Base-by-base conservation (phyloP, 345 rosid genomes). In the Gossypioides kirkii region DNA sequence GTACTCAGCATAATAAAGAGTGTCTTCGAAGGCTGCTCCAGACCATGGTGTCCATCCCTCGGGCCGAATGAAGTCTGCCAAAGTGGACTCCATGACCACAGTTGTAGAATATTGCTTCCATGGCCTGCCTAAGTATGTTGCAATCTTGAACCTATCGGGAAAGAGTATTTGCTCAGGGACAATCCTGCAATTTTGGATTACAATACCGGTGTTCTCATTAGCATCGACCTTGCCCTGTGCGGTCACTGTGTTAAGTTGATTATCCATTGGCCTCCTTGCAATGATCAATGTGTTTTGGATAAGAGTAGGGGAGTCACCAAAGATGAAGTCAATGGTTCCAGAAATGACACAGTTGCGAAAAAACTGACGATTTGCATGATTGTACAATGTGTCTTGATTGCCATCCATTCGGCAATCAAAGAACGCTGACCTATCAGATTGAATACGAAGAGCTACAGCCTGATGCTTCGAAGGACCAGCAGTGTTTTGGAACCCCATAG, bases 121-220 rank as follows among this genome's bases (percentile, higher is more conserved):
- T 0, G 90, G 95, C 75, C 95, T 60, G 25, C 92, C 92, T 61
- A 88, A 72, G 82, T 74, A 88, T 1, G 89, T 77, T 16, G 8
- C 69, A 47, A 81, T 73, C 55, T 32, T 53, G 38, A 82, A 64
- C 56, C 86, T 86, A 14, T 56, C 63, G 0, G 86, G 78, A 23
- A 58, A 74, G 10, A 86, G 84, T 36, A 68, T 67, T 69, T 79
- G 76, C 58, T 88, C 90, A 0, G 92, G 84, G 23, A 86, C 92
- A 5, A 90, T 88, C 69, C 82, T 73, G 82, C 92, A 88, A 85
- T 86, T 85, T 14, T 88, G 91, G 77, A 86, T 85, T 1, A 86
- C 85, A 10, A 82, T 50, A 13, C 85, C 89, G 2, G 75, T 82
- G 68, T 47, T 79, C 84, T 79, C 78, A 2, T 61, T 72, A 56